phyloP scores from a whole-genome alignment of 2,329 filamentous ascomycete species.

The Hypoxylon sp. region DNA sequence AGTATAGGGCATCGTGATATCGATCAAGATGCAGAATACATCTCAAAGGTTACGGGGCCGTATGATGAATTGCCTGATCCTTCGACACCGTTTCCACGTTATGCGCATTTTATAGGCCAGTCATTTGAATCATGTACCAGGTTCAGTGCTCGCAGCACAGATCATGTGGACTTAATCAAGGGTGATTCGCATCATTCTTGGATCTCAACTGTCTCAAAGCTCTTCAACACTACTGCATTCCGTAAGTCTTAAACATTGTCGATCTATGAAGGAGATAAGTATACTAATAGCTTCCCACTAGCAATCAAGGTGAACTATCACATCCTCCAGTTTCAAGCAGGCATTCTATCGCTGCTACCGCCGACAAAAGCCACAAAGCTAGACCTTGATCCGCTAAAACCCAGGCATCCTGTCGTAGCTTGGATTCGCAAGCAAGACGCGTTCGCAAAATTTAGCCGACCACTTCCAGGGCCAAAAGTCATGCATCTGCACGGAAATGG shows the following conservation, averaged over 20 bases:
- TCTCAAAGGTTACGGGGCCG: background rate
- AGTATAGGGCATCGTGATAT: background rate
- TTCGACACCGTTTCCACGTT: background rate
- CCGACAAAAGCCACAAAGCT: slow-evolving; percentile 13
- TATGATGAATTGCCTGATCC: slow-evolving; percentile 3
- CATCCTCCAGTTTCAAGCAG: slow-evolving; percentile 16
- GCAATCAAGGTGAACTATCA: slow-evolving; percentile 5
- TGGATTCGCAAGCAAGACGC: slow-evolving; percentile 29
- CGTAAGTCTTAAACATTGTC: background rate
- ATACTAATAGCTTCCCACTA: background rate
- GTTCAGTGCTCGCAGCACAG: background rate
- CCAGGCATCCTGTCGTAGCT: background rate
- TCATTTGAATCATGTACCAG: background rate
- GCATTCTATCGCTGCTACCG: slow-evolving; percentile 17
- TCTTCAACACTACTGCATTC: background rate
- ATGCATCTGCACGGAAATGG: slow-evolving; percentile 22
- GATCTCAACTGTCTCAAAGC: background rate
- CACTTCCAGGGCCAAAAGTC: background rate
- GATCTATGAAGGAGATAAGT: no score
- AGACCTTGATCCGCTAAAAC: background rate
- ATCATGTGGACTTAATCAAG: background rate
- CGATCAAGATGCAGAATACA: background rate
- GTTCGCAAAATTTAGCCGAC: slow-evolving; percentile 9
- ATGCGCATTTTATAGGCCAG: background rate
- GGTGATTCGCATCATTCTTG: background rate